Conservation (phyloP, 192 early-diverging fungal species). For the Mortierella alpina region DNA sequence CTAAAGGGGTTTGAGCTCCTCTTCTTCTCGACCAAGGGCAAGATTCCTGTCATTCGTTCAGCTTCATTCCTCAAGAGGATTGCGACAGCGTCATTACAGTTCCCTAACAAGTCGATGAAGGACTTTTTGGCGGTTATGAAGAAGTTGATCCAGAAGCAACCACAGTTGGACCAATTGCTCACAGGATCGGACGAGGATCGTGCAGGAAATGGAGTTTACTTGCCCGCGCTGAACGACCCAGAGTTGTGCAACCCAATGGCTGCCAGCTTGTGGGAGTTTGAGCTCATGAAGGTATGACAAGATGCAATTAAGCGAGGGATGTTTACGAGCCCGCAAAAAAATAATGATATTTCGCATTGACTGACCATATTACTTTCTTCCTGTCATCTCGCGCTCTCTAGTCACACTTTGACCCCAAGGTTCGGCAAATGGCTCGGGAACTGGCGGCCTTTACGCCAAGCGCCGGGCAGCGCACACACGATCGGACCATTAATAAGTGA, state of each 20-base stretch:
- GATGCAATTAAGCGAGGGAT: constrained; percentile 26
- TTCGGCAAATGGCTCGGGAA: constrained; percentile 56
- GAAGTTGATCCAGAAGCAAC: constrained; percentile 67
- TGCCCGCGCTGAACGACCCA: constrained; percentile 85
- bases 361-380: background rate
- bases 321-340: background rate
- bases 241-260: constrained; percentile 97
- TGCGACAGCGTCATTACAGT: constrained; percentile 73
- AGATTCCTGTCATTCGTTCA: constrained; percentile 83
- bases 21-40: constrained; percentile 75
- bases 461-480: constrained; percentile 42
- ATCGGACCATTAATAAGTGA: constrained; percentile 43
- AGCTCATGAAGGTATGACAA: constrained; percentile 75
- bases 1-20: constrained; percentile 87
- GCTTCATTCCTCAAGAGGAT: constrained; percentile 93
- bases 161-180: constrained; percentile 62
- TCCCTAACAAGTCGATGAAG: constrained; percentile 79
- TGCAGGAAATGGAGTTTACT: constrained; percentile 80
- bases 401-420: constrained; percentile 70
- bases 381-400: constrained; percentile 15
- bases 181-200: constrained; percentile 61
- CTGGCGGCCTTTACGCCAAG: constrained; percentile 55
- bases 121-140: constrained; percentile 75
- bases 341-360: background rate
- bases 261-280: constrained; percentile 89